These are phyloP conservation scores for Kazachstania taianensis DNA, from an alignment of 805 yeast genomes.

Conservation along the genomic window DNA sequence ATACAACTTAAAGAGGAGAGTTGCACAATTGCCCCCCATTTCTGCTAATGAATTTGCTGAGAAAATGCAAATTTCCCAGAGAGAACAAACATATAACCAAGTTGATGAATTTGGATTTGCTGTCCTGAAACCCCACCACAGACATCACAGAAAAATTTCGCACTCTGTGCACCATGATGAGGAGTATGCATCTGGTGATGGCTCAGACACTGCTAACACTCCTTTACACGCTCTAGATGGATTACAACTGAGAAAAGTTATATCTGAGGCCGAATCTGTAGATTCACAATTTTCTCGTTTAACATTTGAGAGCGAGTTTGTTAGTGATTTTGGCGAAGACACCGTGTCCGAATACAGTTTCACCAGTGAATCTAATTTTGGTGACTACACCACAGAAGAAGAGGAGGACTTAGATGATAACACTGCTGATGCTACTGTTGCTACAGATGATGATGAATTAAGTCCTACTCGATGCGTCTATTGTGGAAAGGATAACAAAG, in stretches of 20 bases:
- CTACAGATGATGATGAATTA: conserved; percentile 12
- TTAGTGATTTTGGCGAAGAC: conserved; percentile 33
- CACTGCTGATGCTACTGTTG: conserved; percentile 17
- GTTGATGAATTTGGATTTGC: conserved; percentile 34
- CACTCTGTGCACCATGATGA: conserved; percentile 21
- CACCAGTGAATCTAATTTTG: conserved; percentile 32
- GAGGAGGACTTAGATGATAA: conserved; percentile 16
- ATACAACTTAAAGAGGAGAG: conserved; percentile 87
- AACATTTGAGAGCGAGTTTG: conserved; percentile 27
- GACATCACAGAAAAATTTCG: neutral
- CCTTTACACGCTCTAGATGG: neutral
- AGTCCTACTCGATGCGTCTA: conserved; percentile 34
- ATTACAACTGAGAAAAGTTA: conserved; percentile 24
- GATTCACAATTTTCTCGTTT: conserved; percentile 43
- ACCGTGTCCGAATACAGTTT: conserved; percentile 43
- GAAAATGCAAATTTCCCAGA: conserved; percentile 30
- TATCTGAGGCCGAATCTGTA: conserved; percentile 47
- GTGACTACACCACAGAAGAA: conserved; percentile 26
- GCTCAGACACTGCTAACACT: neutral
- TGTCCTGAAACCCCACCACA: conserved; percentile 22
- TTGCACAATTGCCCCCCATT: conserved; percentile 71
- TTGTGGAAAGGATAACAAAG: conserved; percentile 44
- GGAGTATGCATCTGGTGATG: neutral
- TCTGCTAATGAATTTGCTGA: conserved; percentile 41
- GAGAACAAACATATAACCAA: conserved; percentile 22